Evolutionary conservation across 805 yeast species (phyloP), one percentile per base, ranked within the genome.

Genomic region (Suhomyces kilbournensis): DNA sequence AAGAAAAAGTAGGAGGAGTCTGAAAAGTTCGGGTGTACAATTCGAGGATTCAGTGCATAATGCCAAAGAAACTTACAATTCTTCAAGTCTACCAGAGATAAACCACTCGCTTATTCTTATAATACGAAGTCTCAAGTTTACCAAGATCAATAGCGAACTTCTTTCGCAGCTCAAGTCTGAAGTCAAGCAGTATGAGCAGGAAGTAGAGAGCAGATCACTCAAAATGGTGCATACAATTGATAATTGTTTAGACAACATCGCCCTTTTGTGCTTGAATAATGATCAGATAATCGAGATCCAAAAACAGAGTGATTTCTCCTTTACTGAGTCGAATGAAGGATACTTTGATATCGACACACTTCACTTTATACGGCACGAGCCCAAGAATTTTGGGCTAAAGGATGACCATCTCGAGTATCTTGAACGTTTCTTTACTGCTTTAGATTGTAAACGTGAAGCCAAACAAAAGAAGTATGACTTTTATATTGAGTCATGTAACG

Each of bases 401-500:
- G 68, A 66, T 34, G 62, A 60, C 19, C 77, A 75, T 48, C 46
- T 75, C 8, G 55, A 58, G 7, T 74, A 70, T 49, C 58, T 76
- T 15, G 51, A 60, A 6, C 65, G 63, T 20, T 65, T 76, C 47
- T 51, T 63, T 7, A 65, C 68, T 12, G 55, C 74, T 4, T 57
- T 81, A 7, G 57, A 62, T 12, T 59, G 58, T 44, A 66, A 71
- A 14, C 75, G 67, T 54, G 65, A 61, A 17, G 60, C 67, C 46
- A 71, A 67, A 47, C 77, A 70, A 56, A 65, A 62, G 61, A 75
- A 72, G 57, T 67, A 62, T 57, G 69, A 73, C 7, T 54, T 68
- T 8, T 66, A 71, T 30, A 54, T 70, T 6, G 53, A 62, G 2
- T 72, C 77, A 15, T 84, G 89, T 59, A 60, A 66, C 12, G 60